Conservation (phyloP, 805 yeast species). For the Middelhovenomyces tepae region DNA sequence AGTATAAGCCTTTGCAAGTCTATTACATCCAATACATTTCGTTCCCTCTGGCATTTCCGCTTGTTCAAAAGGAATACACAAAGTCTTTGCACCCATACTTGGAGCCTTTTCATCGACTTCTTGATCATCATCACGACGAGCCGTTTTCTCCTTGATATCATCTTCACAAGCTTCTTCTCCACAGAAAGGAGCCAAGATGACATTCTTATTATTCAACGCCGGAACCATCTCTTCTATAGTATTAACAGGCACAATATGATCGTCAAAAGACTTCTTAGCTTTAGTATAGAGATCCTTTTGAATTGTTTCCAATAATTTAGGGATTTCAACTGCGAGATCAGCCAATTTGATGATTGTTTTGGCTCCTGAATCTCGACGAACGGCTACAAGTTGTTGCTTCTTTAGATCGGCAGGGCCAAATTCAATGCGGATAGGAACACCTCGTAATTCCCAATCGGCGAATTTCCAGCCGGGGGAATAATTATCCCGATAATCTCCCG, state of each 20-base stretch:
- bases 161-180: slow-evolving; percentile 93
- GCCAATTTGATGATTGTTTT: slow-evolving; percentile 60
- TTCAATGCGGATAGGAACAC: slow-evolving; percentile 89
- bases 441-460: slow-evolving; percentile 94
- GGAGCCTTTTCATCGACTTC: slow-evolving; percentile 95
- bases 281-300: slow-evolving; percentile 63
- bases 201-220: slow-evolving; percentile 81
- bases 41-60: slow-evolving; percentile 72
- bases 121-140: slow-evolving; percentile 67
- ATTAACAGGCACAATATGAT: slow-evolving; percentile 72
- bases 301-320: slow-evolving; percentile 71
- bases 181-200: slow-evolving; percentile 95
- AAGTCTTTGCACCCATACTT: slow-evolving; percentile 97
- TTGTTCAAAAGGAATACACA: slow-evolving; percentile 94
- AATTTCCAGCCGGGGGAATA: slow-evolving; percentile 99
- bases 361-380: slow-evolving; percentile 83
- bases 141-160: slow-evolving; percentile 83
- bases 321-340: slow-evolving; percentile 57
- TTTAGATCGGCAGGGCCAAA: slow-evolving; percentile 94
- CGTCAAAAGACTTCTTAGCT: slow-evolving; percentile 78
- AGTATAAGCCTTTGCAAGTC: slow-evolving; percentile 70
- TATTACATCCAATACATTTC: slow-evolving; percentile 75
- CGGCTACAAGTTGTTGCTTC: slow-evolving; percentile 71
- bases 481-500: slow-evolving; percentile 84
- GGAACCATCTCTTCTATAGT: slow-evolving; percentile 93